Evolutionary conservation across 1,284 basidiomycete species (phyloP).

Genomic region (Macrocystidia cucumis): DNA sequence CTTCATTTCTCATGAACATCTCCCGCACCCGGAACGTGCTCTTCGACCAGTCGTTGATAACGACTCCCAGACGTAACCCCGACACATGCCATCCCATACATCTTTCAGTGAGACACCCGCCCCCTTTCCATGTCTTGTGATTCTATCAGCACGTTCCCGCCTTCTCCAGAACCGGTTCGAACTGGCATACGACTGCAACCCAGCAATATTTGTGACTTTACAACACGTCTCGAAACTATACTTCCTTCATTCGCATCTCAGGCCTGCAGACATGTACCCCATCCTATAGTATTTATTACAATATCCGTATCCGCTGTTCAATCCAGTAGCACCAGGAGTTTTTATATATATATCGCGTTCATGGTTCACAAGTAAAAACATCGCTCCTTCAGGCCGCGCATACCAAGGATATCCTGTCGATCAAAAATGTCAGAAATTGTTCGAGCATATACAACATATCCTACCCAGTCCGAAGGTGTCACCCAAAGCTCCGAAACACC

Average conservation of each 20-base stretch:
- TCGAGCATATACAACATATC: conserved; percentile 10
- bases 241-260: no score
- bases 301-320: background rate
- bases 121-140: no score
- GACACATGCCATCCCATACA: background rate
- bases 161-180: no score
- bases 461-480: conserved; percentile 80
- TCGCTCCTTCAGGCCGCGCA: conserved; percentile 73
- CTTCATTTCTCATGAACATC: background rate
- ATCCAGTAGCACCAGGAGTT: background rate
- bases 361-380: conserved; percentile 57
- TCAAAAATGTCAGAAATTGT: background rate
- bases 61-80: no score
- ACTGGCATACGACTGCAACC: no score
- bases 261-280: no score
- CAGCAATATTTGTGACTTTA: no score
- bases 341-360: conserved; percentile 1
- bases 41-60: background rate
- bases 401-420: conserved; percentile 62
- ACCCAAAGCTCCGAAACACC: conserved; percentile 87
- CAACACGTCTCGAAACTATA: no score
- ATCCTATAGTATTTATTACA: conserved; percentile 1
- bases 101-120: no score
- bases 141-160: no score
- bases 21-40: background rate